Evolutionary conservation across 1,284 basidiomycete genomes (phyloP).

Genomic region (Tilletia caries): DNA sequence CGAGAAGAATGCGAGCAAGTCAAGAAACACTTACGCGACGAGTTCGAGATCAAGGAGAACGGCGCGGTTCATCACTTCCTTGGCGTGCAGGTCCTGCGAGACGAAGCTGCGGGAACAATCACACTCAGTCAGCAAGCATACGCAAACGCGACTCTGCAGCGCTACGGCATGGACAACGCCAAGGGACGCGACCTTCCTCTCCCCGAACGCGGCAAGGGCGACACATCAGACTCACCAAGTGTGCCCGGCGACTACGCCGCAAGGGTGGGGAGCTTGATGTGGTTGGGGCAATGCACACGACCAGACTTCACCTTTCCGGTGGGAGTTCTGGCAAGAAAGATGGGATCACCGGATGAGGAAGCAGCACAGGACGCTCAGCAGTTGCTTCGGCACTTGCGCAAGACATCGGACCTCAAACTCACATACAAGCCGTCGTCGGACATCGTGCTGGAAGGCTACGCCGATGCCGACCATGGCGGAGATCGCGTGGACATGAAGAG

Average conservation of each 20-base stretch:
- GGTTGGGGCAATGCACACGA: background rate
- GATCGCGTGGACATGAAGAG: conserved; percentile 49
- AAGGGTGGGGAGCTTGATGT: background rate
- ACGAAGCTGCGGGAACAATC: background rate
- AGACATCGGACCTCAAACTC: too few species aligned
- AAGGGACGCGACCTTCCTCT: background rate
- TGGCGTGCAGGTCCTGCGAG: background rate
- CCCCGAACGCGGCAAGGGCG: background rate
- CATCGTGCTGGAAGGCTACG: conserved; percentile 52
- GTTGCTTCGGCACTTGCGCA: too few species aligned
- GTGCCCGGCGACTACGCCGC: too few species aligned
- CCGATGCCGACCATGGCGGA: conserved; percentile 57
- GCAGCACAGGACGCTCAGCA: too few species aligned
- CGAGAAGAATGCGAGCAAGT: background rate
- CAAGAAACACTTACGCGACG: background rate
- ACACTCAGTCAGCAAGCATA: background rate
- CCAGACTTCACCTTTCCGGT: background rate
- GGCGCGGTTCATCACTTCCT: background rate
- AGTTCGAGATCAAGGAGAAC: background rate
- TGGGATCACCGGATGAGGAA: too few species aligned
- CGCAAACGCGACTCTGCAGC: background rate
- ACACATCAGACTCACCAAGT: background rate
- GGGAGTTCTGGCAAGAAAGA: too few species aligned
- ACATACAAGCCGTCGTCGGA: too few species aligned
- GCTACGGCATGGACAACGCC: background rate